Evolutionary conservation across 2,329 filamentous ascomycete genomes (phyloP).

Genomic region (Fusarium zealandicum): DNA sequence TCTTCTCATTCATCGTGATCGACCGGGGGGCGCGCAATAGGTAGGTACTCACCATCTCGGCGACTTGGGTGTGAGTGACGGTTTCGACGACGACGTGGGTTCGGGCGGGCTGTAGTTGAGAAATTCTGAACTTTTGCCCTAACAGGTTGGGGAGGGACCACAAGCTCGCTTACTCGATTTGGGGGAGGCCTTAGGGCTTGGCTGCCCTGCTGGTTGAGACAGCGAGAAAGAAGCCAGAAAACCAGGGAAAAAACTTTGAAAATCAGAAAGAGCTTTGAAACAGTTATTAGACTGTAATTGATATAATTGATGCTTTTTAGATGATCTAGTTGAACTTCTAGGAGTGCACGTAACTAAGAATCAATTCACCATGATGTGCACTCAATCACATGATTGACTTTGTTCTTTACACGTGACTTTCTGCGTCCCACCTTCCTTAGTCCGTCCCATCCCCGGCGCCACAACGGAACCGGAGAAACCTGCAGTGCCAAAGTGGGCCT

Average conservation of each 20-base stretch:
- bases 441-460: slow-evolving; percentile 24
- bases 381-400: slow-evolving; percentile 35
- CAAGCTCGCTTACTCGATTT: slow-evolving; percentile 56
- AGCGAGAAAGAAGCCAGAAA: slow-evolving; percentile 7
- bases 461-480: slow-evolving; percentile 39
- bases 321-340: not conserved
- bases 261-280: not conserved
- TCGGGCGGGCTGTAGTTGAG: slow-evolving; percentile 55
- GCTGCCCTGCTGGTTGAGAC: slow-evolving; percentile 46
- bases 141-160: slow-evolving; percentile 46
- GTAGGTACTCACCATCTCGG: slow-evolving; percentile 62
- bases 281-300: fast-evolving
- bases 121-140: slow-evolving; percentile 57
- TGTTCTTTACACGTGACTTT: slow-evolving; percentile 34
- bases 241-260: slow-evolving; percentile 21
- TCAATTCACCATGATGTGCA: slow-evolving; percentile 9
- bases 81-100: slow-evolving; percentile 60
- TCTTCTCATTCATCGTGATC: slow-evolving; percentile 33
- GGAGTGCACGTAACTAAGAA: not conserved
- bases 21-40: slow-evolving; percentile 35
- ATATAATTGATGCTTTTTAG: not conserved
- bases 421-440: not conserved
- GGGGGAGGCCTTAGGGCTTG: slow-evolving; percentile 50
- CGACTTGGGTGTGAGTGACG: slow-evolving; percentile 60
- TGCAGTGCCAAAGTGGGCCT: slow-evolving; percentile 33